Percentiles rank a stretch among this genome's conserved stretches.
phyloP scores from a whole-genome alignment of 2,329 filamentous ascomycete genomes.

The Clonostachys rosea region DNA sequence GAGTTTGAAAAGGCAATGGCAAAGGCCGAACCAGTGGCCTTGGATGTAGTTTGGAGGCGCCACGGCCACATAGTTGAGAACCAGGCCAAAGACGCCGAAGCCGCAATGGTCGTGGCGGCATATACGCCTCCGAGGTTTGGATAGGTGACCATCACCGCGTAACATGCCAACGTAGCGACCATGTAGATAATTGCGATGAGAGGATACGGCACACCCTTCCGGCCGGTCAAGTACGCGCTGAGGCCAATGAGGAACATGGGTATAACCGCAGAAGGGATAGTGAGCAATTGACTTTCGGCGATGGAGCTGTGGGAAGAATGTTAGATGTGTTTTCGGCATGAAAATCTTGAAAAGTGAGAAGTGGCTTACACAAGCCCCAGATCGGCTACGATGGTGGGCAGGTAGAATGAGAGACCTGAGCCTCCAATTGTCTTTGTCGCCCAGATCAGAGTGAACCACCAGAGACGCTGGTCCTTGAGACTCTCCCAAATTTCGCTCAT shows the following conservation, averaged over 20 bases:
- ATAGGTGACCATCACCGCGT: background rate
- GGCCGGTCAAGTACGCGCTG: background rate
- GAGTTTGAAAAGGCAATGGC: background rate
- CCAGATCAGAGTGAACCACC: background rate
- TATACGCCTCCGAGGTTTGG: background rate
- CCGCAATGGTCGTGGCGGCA: background rate
- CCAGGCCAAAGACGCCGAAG: background rate
- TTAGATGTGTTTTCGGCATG: no score
- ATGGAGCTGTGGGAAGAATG: background rate
- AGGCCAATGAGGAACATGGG: background rate
- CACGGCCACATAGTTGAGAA: background rate
- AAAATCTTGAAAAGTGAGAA: background rate
- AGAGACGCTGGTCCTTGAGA: background rate
- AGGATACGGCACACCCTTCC: background rate
- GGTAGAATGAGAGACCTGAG: background rate
- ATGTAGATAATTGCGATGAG: background rate
- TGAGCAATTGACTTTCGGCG: background rate
- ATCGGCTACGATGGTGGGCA: background rate
- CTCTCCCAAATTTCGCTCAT: background rate
- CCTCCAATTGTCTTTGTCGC: background rate
- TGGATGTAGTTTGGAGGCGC: background rate
- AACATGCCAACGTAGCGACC: background rate
- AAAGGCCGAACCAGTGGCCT: background rate
- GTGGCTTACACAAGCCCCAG: background rate
- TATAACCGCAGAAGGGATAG: background rate